phyloP scores from a whole-genome alignment of 1,284 basidiomycete genomes.

The Chalciporus sp. region DNA sequence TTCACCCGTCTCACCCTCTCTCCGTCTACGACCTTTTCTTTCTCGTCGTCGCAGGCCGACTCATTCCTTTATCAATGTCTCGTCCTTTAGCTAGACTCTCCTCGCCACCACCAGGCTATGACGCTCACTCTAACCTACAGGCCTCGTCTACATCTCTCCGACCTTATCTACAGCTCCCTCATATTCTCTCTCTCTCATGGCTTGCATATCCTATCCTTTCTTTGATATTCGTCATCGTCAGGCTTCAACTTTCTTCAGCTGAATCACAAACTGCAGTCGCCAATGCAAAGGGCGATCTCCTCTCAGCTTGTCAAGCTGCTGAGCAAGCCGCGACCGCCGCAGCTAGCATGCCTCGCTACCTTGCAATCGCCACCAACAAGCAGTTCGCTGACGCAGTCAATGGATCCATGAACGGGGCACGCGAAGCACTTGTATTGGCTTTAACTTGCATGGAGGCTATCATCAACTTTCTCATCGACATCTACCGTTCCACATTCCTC shows the following conservation, averaged over 20 bases:
- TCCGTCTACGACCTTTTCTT: constrained; percentile 29
- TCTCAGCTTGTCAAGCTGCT: constrained; percentile 81
- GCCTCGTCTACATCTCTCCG: constrained; percentile 55
- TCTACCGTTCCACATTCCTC: constrained; percentile 88
- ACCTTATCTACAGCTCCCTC: constrained; percentile 82
- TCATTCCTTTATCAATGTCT: constrained; percentile 34
- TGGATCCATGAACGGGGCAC: constrained; percentile 75
- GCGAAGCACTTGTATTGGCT: constrained; percentile 69
- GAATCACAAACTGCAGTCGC: constrained; percentile 69
- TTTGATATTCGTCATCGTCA: constrained; percentile 83
- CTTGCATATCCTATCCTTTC: constrained; percentile 85
- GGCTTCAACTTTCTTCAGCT: constrained; percentile 73
- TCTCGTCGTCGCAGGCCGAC: constrained; percentile 53
- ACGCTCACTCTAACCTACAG: constrained; percentile 42
- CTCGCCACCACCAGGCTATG: constrained; percentile 56
- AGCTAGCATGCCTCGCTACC: constrained; percentile 84
- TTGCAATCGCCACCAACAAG: constrained; percentile 83
- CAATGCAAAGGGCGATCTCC: constrained; percentile 70
- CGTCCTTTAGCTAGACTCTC: constrained; percentile 40
- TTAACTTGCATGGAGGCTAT: constrained; percentile 84
- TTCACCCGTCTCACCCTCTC: constrained; percentile 17
- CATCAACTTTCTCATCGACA: constrained; percentile 90
- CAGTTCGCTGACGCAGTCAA: constrained; percentile 80
- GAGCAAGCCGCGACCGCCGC: constrained; percentile 82
- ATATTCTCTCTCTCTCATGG: constrained; percentile 84